Base-by-base conservation (phyloP, 139 green algal genomes). In the Parachlorella kessleri region DNA sequence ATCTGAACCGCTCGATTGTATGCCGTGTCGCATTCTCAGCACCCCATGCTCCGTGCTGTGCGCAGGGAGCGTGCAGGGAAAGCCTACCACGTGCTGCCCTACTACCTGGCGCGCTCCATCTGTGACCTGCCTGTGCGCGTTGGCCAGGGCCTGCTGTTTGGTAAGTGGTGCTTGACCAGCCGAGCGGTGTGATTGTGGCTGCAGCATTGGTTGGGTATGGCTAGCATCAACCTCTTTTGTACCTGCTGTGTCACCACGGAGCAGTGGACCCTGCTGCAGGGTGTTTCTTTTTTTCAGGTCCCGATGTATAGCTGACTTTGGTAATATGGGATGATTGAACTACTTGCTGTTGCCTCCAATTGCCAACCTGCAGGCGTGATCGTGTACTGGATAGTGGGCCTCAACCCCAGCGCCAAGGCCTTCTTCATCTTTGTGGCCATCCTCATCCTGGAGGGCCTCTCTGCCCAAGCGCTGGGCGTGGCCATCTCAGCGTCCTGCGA, bases 351-450 rank as follows among this genome's bases (percentile, higher is more conserved):
- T n/a, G n/a, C n/a, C n/a, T n/a, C n/a, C n/a, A n/a, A n/a, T n/a
- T n/a, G n/a, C n/a, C n/a, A n/a, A n/a, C n/a, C 65, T 14, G 23
- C 35, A 67, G 24, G 64, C 33, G 33, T 26, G 7, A 68, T 78
- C n/a, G 38, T 72, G 18, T 83, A 71, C 36, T 83, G 63, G 78
- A 66, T 75, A 2, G 72, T 89, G 14, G 68, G 83, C 28, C 77
- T 91, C 54, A 81, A 91, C 59, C 69, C 72, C 18, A 36, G 30
- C 18, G 85, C 81, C 4, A 32, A 28, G 23, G 88, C 82, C 28
- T 91, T 91, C 70, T 89, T 91, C 86, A 71, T 83, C 55, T 91
- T 91, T 66, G 70, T 84, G 37, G 6, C 37, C 48, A 37, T 91
- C 14, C 32, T 68, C 66, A 67, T 91, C n/a, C 71, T 88, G 18